A percentile compares a stretch with the other conserved stretches of the same genome.
Conservation (phyloP, 163 green algal species). For the Chlamydomonas reinhardtii region DNA sequence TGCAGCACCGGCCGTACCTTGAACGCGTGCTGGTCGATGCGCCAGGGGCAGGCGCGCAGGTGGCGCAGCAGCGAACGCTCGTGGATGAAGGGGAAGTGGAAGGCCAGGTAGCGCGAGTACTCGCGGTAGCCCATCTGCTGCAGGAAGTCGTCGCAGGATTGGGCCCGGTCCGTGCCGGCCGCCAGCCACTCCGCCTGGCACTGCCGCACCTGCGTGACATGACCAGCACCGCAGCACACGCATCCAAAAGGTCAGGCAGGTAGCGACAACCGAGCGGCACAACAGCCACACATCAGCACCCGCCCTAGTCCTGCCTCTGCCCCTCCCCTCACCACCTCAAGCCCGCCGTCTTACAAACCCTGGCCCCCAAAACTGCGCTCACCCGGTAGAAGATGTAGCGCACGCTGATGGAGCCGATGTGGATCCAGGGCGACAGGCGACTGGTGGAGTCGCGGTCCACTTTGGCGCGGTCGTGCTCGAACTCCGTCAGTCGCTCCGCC, state of each 20-base stretch:
- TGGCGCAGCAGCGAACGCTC: conserved; percentile 93
- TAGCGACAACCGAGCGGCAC: no score
- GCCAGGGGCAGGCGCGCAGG: conserved; percentile 88
- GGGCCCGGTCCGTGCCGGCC: conserved; percentile 33
- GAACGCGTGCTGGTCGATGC: conserved; percentile 87
- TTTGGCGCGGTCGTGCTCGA: conserved; percentile 81
- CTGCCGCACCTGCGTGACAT: conserved; percentile 60
- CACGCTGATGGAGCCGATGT: conserved; percentile 89
- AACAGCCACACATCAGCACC: no score
- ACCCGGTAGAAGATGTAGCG: conserved; percentile 81
- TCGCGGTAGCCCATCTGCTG: conserved; percentile 88
- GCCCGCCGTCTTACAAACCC: background rate
- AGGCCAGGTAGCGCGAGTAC: conserved; percentile 92
- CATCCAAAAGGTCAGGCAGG: no score
- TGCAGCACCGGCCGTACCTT: conserved; percentile 59
- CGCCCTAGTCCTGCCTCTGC: no score
- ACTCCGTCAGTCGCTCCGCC: conserved; percentile 67
- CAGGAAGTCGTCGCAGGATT: conserved; percentile 79
- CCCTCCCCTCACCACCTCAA: background rate
- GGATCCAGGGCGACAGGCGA: conserved; percentile 91
- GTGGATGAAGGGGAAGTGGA: conserved; percentile 97
- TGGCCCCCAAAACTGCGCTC: background rate
- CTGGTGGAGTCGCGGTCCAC: conserved; percentile 85
- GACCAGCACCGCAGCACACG: background rate
- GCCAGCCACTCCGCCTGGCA: conserved; percentile 61